phyloP scores from a whole-genome alignment of 495 filamentous ascomycete species.

The Aspergillus kassunensis region DNA sequence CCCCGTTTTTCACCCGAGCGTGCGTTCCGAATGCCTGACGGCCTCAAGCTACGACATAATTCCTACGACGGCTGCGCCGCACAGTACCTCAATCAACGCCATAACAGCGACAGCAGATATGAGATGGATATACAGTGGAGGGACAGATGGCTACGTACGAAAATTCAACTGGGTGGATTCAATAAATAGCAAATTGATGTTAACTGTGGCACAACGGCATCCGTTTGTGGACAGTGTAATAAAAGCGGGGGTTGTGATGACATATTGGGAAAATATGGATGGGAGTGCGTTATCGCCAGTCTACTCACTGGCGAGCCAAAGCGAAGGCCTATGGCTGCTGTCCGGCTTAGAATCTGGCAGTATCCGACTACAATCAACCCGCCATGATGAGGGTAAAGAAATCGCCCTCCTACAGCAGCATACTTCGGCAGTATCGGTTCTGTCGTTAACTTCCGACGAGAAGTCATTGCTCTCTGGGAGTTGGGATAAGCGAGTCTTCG shows the following conservation, averaged over 20 bases:
- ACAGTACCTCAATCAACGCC: slow-evolving; percentile 92
- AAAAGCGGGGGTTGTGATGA: slow-evolving; percentile 87
- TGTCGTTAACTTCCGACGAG: slow-evolving; percentile 80
- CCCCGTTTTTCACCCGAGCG: slow-evolving; percentile 53
- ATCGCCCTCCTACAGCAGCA: slow-evolving; percentile 79
- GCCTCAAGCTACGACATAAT: slow-evolving; percentile 93
- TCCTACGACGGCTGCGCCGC: slow-evolving; percentile 93
- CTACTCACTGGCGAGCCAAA: slow-evolving; percentile 89
- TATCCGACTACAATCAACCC: slow-evolving; percentile 91
- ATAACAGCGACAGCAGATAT: slow-evolving; percentile 90
- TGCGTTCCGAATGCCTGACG: slow-evolving; percentile 75
- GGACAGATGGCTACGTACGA: slow-evolving; percentile 88
- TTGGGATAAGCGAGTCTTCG: slow-evolving; percentile 90
- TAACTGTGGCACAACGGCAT: slow-evolving; percentile 94
- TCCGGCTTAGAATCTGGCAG: slow-evolving; percentile 85
- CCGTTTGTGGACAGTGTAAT: slow-evolving; percentile 97
- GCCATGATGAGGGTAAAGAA: slow-evolving; percentile 89
- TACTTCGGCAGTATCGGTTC: slow-evolving; percentile 85
- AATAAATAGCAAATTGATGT: slow-evolving; percentile 86
- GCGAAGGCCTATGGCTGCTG: slow-evolving; percentile 83
- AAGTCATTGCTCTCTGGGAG: slow-evolving; percentile 84
- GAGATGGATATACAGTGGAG: slow-evolving; percentile 91
- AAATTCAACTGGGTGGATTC: slow-evolving; percentile 96
- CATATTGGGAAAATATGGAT: slow-evolving; percentile 91
- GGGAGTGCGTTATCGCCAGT: slow-evolving; percentile 68